A percentile compares a stretch with the other conserved stretches of the same genome.
Evolutionary conservation across 164 flowering plant species (phyloP).

Genomic region (Chimonanthus praecox): DNA sequence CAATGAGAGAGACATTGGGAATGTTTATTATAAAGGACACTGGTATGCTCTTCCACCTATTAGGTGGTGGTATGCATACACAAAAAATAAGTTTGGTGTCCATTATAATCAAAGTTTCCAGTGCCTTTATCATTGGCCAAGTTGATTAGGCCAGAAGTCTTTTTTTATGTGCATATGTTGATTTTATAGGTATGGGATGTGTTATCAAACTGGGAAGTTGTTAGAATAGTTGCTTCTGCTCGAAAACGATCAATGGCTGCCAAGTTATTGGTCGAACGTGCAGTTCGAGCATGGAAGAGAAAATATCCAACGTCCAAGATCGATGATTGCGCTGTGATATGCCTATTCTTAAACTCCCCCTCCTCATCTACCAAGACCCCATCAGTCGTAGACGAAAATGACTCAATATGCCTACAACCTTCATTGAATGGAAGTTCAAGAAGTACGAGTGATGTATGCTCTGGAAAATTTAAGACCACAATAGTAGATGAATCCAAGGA

Average conservation of each 20-base stretch:
- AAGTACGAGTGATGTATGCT: neutral
- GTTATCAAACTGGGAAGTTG: constrained; percentile 59
- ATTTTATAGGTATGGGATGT: constrained; percentile 74
- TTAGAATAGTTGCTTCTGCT: constrained; percentile 57
- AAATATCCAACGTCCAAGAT: constrained; percentile 51
- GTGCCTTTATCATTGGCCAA: neutral
- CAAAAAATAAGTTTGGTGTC: neutral
- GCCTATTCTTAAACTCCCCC: constrained; percentile 48
- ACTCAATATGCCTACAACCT: neutral
- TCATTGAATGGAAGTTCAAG: neutral
- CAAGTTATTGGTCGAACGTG: constrained; percentile 38
- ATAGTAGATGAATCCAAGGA: constrained; percentile 6
- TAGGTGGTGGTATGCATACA: neutral
- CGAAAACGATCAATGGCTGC: constrained; percentile 55
- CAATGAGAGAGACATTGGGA: no score
- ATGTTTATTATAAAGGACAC: no score
- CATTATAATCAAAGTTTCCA: neutral
- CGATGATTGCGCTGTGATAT: constrained; percentile 74
- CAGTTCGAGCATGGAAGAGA: constrained; percentile 60
- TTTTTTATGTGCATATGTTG: neutral
- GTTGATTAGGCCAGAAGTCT: neutral
- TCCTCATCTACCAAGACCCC: constrained; percentile 16
- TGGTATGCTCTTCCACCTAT: neutral
- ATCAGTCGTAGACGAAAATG: constrained; percentile 9
- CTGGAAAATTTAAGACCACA: neutral